Evolutionary conservation across 345 rosid genomes (phyloP), one percentile per base, ranked within the genome.

Genomic region (Syzygium oleosum): DNA sequence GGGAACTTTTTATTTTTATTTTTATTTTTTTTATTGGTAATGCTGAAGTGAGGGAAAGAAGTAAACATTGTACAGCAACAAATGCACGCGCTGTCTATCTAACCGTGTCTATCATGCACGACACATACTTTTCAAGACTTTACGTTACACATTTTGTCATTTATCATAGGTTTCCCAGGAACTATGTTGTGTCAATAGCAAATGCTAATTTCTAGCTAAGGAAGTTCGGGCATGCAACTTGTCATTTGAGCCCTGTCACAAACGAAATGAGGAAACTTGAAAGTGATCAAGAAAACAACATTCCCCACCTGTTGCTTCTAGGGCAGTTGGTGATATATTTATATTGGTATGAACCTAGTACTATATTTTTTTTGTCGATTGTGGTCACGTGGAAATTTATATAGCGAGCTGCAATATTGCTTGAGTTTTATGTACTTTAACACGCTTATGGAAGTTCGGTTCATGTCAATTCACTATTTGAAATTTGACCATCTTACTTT

Each of bases 1-100:
- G 61, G 61, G 23, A 56, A 56, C 27, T 0, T 8, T 0, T 8
- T 22, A 4, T 55, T 0, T 19, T 19, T 19, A 1, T 19, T 4
- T 5, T 15, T 5, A 5, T 41, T 41, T 41, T 41, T 41, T 41
- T 41, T 41, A 41, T 41, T 41, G 43, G 9, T 23, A 9, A 55
- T 55, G 1, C 2, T 56, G 22, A 27, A 56, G 27, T 9, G 27
- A 56, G 29, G 21, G 22, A 53, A 53, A 53, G 21, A 16, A 3
- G 3, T 53, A 53, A 53, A 17, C 56, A 53, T 17, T 53, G 56
- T 6, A 53, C 16, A 53, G 7, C 56, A 15, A 53, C 8, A 19
- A 53, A 53, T 53, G 56, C 9, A 53, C 4, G 21, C 21, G 22
- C 4, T 53, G 21, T 53, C 27, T 22, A 22, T 52, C 27, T 55